phyloP scores from a whole-genome alignment of 768 basidiomycete genomes.

The Harrya chromipes region DNA sequence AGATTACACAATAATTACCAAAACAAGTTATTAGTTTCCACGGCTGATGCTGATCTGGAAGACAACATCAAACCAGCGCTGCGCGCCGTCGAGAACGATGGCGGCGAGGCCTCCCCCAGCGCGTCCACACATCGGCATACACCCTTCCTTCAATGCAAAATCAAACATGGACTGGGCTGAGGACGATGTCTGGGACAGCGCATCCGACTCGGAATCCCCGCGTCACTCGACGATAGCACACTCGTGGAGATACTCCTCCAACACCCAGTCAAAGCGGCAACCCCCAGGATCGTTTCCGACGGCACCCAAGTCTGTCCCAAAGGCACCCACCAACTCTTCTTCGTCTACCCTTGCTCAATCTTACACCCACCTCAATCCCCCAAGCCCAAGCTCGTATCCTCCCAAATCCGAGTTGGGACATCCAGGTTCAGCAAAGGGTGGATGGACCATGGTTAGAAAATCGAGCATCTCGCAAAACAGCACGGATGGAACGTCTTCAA shows the following conservation, averaged over 20 bases:
- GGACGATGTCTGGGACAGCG: constrained; percentile 85
- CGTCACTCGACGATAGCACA: constrained; percentile 50
- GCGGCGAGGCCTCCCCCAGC: constrained; percentile 66
- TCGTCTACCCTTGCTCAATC: constrained; percentile 73
- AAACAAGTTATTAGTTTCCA: constrained; percentile 7
- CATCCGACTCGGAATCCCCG: constrained; percentile 73
- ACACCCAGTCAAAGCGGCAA: constrained; percentile 21
- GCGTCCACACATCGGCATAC: constrained; percentile 67
- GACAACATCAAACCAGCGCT: neutral
- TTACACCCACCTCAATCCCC: constrained; percentile 75
- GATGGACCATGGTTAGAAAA: constrained; percentile 76
- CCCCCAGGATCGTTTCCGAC: constrained; percentile 30
- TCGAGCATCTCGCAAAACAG: constrained; percentile 29
- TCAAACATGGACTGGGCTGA: constrained; percentile 69
- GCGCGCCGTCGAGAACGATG: constrained; percentile 34
- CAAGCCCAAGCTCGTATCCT: constrained; percentile 74
- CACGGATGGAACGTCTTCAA: constrained; percentile 22
- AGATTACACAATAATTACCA: no score
- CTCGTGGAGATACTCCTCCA: constrained; percentile 39
- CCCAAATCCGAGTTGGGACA: constrained; percentile 44
- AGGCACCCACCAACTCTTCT: constrained; percentile 45
- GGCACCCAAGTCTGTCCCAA: constrained; percentile 57
- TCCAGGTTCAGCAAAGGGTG: constrained; percentile 46
- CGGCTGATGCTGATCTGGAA: neutral
- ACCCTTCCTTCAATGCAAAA: constrained; percentile 44